These are phyloP conservation scores for Ceratocystis diversiconidia DNA, from an alignment of 2,329 filamentous ascomycete genomes.

Conservation along the genomic window DNA sequence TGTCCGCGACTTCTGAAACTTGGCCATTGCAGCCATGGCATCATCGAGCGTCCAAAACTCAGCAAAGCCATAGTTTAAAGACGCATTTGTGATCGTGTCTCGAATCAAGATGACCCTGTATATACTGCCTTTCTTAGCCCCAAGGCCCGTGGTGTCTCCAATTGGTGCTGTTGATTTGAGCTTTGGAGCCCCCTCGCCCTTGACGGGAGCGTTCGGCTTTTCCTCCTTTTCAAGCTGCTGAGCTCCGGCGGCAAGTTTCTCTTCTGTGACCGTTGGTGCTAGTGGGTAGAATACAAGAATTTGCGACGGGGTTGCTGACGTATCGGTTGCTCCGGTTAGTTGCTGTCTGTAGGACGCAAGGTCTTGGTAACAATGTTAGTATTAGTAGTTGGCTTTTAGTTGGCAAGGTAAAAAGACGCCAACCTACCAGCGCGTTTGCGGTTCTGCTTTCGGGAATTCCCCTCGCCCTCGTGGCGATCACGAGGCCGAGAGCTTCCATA, in stretches of 20 bases:
- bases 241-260: slow-evolving; percentile 57
- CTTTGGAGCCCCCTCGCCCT: slow-evolving; percentile 33
- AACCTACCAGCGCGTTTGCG: background rate
- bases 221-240: slow-evolving; percentile 53
- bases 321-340: slow-evolving; percentile 36
- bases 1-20: slow-evolving; percentile 55
- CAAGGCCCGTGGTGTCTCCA: slow-evolving; percentile 44
- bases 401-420: background rate
- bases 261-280: slow-evolving; percentile 55
- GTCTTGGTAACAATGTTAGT: background rate
- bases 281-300: slow-evolving; percentile 63
- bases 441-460: background rate
- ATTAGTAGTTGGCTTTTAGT: background rate
- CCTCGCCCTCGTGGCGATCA: background rate
- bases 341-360: slow-evolving; percentile 4
- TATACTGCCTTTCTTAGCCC: slow-evolving; percentile 60
- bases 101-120: slow-evolving; percentile 64
- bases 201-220: slow-evolving; percentile 25
- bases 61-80: slow-evolving; percentile 70
- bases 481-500: slow-evolving; percentile 28
- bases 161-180: slow-evolving; percentile 46
- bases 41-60: slow-evolving; percentile 68
- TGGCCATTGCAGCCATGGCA: slow-evolving; percentile 57
- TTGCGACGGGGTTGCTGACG: slow-evolving; percentile 48
- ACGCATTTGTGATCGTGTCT: slow-evolving; percentile 55